Conservation (phyloP, 108 stramenopile species). For the Stephanodiscus triporus region DNA sequence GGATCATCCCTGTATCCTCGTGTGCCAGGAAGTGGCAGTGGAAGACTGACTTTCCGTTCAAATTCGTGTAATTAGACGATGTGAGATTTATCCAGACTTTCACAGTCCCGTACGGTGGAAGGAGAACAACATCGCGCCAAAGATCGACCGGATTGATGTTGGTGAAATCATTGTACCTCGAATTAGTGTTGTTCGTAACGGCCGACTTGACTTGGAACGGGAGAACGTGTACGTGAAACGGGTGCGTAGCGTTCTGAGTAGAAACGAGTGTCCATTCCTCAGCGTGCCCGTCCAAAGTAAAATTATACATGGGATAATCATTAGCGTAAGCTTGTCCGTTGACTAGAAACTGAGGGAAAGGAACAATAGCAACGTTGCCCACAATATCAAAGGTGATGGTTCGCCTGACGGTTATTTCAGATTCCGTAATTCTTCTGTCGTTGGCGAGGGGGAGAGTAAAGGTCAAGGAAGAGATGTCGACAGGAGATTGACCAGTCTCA, state of each 20-base stretch:
- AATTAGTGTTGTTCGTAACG: too few species aligned
- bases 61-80: constrained; percentile 27
- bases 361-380: constrained; percentile 39
- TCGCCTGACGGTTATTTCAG: constrained; percentile 35
- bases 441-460: too few species aligned
- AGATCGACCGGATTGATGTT: too few species aligned
- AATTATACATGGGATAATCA: constrained; percentile 32
- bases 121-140: constrained; percentile 56
- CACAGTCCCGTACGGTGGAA: constrained; percentile 55
- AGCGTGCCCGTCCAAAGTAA: constrained; percentile 43
- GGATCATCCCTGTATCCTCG: constrained; percentile 67
- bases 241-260: constrained; percentile 59
- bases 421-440: too few species aligned
- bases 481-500: too few species aligned
- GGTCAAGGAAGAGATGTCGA: too few species aligned
- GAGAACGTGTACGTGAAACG: constrained; percentile 64
- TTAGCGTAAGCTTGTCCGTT: constrained; percentile 52
- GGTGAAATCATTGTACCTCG: too few species aligned
- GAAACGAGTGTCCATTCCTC: constrained; percentile 53
- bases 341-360: constrained; percentile 61
- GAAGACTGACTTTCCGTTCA: constrained; percentile 57
- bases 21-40: constrained; percentile 67
- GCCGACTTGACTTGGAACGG: constrained; percentile 56
- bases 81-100: constrained; percentile 44
- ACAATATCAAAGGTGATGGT: constrained; percentile 58